A percentile compares a stretch with the other conserved stretches of the same genome.
These are phyloP conservation scores for Alisma plantagoaquatica DNA, from an alignment of 106 monocot genomes.

Conservation along the genomic window DNA sequence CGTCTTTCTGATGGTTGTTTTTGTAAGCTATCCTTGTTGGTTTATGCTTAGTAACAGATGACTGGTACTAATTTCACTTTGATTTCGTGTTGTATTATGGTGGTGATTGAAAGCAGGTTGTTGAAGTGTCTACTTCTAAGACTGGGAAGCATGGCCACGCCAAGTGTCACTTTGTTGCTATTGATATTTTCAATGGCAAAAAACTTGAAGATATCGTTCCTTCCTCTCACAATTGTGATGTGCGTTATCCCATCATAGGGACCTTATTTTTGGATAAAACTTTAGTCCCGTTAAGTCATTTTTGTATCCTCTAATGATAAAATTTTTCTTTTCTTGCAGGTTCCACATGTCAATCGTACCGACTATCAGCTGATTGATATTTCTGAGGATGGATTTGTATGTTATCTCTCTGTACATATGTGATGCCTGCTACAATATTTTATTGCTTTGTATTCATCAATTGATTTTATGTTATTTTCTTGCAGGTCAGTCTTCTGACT, in stretches of 20 bases:
- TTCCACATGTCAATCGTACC: constrained; percentile 24
- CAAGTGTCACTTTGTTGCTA: constrained; percentile 28
- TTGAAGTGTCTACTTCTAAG: constrained; percentile 28
- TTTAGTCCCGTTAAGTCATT: too few relatives aligned
- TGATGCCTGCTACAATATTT: too few relatives aligned
- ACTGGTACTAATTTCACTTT: too few relatives aligned
- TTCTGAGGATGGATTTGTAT: constrained; percentile 24
- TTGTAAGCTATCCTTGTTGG: too few relatives aligned
- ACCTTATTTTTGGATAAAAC: too few relatives aligned
- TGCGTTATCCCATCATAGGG: too few relatives aligned
- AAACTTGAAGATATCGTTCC: constrained; percentile 30
- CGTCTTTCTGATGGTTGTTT: too few relatives aligned
- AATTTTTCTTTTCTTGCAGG: constrained; percentile 3
- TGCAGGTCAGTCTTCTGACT: constrained; percentile 19
- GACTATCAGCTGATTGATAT: constrained; percentile 29
- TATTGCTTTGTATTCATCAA: too few relatives aligned
- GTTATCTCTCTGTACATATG: not conserved
- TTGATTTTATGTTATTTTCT: too few relatives aligned
- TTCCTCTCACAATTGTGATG: constrained; percentile 26
- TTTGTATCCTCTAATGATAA: too few relatives aligned
- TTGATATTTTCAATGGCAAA: constrained; percentile 26
- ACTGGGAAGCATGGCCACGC: constrained; percentile 32
- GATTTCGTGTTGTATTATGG: too few relatives aligned
- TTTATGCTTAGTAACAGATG: too few relatives aligned
- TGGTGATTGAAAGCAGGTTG: constrained; percentile 12